Conservation (phyloP, 2,329 filamentous ascomycete genomes). For the Xylaria hypoxylon region DNA sequence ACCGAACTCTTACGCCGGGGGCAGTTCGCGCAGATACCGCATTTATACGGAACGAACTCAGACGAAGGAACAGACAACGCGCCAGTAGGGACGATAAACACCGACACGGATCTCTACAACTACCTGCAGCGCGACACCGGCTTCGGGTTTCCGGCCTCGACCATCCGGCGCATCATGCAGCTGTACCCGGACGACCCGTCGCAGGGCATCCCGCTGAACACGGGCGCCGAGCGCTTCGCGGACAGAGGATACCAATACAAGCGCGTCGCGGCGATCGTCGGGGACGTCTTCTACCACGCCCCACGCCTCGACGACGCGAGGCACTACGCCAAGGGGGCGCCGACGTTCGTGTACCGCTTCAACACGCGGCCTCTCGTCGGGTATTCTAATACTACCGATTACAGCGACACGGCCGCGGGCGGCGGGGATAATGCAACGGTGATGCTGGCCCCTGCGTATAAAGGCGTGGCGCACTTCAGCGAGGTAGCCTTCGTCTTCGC, state of each 20-base stretch:
- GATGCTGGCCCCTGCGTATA: constrained; percentile 49
- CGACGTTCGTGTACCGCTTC: constrained; percentile 72
- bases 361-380: constrained; percentile 57
- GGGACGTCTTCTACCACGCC: constrained; percentile 68
- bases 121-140: constrained; percentile 41
- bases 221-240: constrained; percentile 51
- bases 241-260: constrained; percentile 62
- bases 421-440: constrained; percentile 19
- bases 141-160: constrained; percentile 43
- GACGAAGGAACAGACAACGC: constrained; percentile 67
- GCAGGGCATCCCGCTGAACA: constrained; percentile 60
- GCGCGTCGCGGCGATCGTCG: constrained; percentile 64
- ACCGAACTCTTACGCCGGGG: constrained; percentile 66
- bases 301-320: constrained; percentile 65
- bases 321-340: constrained; percentile 48
- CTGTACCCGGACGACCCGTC: constrained; percentile 64
- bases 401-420: constrained; percentile 35
- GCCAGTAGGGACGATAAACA: constrained; percentile 43
- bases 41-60: constrained; percentile 72
- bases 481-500: constrained; percentile 56
- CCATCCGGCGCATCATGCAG: constrained; percentile 54
- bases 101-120: constrained; percentile 42
- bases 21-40: constrained; percentile 72
- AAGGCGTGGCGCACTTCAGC: constrained; percentile 54
- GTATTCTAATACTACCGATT: constrained; percentile 11